A percentile compares a stretch with the other conserved stretches of the same genome.
Evolutionary conservation across 495 filamentous ascomycete genomes (phyloP).

Genomic region (Neurospora cerealis): DNA sequence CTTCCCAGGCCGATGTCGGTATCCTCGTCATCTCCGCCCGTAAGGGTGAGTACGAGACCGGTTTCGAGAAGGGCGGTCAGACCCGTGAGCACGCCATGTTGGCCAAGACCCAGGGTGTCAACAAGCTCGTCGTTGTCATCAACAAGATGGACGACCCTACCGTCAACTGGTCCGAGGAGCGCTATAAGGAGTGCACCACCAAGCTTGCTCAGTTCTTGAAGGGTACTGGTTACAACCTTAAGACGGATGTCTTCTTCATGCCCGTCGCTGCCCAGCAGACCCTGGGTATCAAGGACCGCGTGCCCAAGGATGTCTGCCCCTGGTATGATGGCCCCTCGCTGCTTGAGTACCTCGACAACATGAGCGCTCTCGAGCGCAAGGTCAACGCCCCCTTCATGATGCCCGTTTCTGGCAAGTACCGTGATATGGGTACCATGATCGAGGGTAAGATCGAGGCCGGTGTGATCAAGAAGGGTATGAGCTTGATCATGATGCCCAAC

Average conservation of each 20-base stretch:
- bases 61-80: slow-evolving; percentile 98
- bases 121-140: slow-evolving; percentile 84
- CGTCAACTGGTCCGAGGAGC: slow-evolving; percentile 86
- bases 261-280: slow-evolving; percentile 86
- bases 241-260: slow-evolving; percentile 89
- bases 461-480: slow-evolving; percentile 72
- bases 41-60: slow-evolving; percentile 98
- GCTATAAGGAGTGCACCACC: slow-evolving; percentile 83
- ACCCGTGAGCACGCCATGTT: slow-evolving; percentile 95
- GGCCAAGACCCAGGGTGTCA: slow-evolving; percentile 95
- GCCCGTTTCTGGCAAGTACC: slow-evolving; percentile 90
- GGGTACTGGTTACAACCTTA: slow-evolving; percentile 82
- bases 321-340: slow-evolving; percentile 93
- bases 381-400: slow-evolving; percentile 99
- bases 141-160: slow-evolving; percentile 99
- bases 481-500: slow-evolving; percentile 89
- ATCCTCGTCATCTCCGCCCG: slow-evolving; percentile 93
- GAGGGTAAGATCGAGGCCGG: slow-evolving; percentile 97
- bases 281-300: slow-evolving; percentile 76
- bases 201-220: slow-evolving; percentile 85
- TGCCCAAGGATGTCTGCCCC: slow-evolving; percentile 61
- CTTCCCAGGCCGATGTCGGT: slow-evolving; percentile 92
- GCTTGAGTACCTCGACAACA: slow-evolving; percentile 83
- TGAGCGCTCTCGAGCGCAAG: slow-evolving; percentile 89
- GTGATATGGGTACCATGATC: slow-evolving; percentile 94